Base-by-base conservation (phyloP, 31 red algal genomes). In the Endocladia muricata region DNA sequence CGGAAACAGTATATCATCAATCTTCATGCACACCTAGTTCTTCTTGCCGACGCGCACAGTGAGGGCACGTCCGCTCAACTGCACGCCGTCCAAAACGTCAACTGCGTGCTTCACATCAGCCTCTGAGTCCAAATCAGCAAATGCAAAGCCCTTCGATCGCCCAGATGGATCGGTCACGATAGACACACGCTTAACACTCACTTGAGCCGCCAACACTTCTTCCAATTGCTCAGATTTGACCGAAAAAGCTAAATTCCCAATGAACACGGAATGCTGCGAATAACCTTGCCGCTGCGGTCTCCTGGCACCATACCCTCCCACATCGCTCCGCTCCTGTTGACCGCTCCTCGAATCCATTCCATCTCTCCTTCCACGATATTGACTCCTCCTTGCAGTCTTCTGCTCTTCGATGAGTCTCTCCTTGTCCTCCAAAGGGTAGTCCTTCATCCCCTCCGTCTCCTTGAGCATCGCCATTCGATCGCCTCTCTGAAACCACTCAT, bases 401-500 rank as follows among this genome's bases (percentile, higher is more conserved):
- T 66, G 48, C 33, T 51, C 51, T 26, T 58, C 17, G 40, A 85
- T 51, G 21, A 79, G 26, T 37, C 70, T 81, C 25, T 85, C 81
- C 69, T 92, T 88, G 30, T 74, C 5, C 9, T 83, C 90, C 42
- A 86, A 34, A 2, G 90, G 90, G 41, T 93, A 93, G 26, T 81
- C 77, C 38, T 61, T 83, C 37, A 93, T 66, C 36, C 73, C 49
- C 21, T 79, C 68, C 23, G 22, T 73, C 32, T 73, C 71, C 8
- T 38, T 41, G 38, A 93, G 38, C 17, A 29, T 57, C 17, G 11
- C 29, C 30, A 93, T 37, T 2, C 77, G 40, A 30, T 88, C 82
- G 42, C 70, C 44, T 58, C 72, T 81, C 49, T 93, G 90, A 75
- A 93, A 93, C 90, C 90, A 93, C 44, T 77, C 68, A 68, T 93